Conservation (phyloP, 192 early-diverging fungal species). For the Podila verticillata region DNA sequence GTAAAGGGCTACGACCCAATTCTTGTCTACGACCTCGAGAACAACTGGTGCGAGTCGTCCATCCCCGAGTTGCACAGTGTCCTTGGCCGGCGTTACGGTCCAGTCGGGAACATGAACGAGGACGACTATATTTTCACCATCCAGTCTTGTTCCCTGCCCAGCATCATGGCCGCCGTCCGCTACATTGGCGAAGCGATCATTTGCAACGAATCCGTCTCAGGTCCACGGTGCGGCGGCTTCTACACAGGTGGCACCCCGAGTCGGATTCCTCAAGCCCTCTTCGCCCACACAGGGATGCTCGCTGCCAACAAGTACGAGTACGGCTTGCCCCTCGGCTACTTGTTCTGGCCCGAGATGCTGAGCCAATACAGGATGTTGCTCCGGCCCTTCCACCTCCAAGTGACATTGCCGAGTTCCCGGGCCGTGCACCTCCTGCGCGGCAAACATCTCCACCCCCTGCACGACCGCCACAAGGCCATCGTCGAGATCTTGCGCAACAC, state of each 20-base stretch:
- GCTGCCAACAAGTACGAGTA: neutral
- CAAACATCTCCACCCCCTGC: neutral
- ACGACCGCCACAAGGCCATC: neutral
- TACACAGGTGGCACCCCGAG: constrained; percentile 24
- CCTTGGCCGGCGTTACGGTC: constrained; percentile 4
- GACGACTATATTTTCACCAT: constrained; percentile 21
- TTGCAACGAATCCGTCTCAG: neutral
- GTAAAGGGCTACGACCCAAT: neutral
- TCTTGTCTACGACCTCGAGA: neutral
- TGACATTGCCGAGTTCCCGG: neutral
- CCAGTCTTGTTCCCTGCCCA: constrained; percentile 9
- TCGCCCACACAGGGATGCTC: neutral
- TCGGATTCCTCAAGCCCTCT: constrained; percentile 9
- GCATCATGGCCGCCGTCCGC: constrained; percentile 3
- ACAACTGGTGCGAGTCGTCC: neutral
- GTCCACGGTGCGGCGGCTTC: neutral
- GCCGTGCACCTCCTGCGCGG: neutral
- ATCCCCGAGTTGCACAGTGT: constrained; percentile 8
- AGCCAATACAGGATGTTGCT: neutral
- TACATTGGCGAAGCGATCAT: neutral
- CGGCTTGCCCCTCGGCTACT: constrained; percentile 8
- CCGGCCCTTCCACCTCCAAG: constrained; percentile 11
- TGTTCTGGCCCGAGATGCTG: constrained; percentile 18
- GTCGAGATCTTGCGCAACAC: neutral
- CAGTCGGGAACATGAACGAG: neutral